Conservation (phyloP, 2,329 filamentous ascomycete genomes). For the Mycosphaerella sp. region DNA sequence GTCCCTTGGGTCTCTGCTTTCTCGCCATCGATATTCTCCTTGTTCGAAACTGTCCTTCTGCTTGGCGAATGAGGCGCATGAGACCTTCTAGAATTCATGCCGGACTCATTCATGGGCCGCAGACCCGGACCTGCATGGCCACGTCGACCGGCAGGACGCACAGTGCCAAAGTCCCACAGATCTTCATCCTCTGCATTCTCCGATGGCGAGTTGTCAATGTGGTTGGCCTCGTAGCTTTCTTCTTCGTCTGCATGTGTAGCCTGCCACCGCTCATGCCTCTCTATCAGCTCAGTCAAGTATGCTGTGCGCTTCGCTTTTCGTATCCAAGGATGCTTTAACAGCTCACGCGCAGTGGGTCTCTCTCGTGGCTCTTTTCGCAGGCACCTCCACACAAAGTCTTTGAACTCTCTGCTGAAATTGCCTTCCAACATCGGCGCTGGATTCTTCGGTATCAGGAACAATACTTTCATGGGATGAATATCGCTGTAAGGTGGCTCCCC, state of each 20-base stretch:
- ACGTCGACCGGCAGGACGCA: conserved; percentile 61
- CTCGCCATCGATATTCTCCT: conserved; percentile 31
- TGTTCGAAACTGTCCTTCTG: conserved; percentile 30
- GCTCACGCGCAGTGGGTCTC: conserved; percentile 75
- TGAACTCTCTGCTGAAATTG: conserved; percentile 45
- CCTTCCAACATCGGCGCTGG: conserved; percentile 65
- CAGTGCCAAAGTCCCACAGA: conserved; percentile 97
- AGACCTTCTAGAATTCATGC: conserved; percentile 62
- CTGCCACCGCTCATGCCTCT: conserved; percentile 81
- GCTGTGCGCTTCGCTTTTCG: conserved; percentile 88
- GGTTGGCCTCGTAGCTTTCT: conserved; percentile 56
- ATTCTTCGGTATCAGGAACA: conserved; percentile 95
- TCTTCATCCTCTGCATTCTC: conserved; percentile 64
- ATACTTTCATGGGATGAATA: conserved; percentile 96
- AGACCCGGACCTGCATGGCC: conserved; percentile 57
- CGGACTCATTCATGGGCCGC: conserved; percentile 71
- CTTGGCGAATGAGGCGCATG: conserved; percentile 38
- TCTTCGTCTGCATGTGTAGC: conserved; percentile 68
- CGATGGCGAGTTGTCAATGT: conserved; percentile 41
- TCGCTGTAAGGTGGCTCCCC: conserved; percentile 93
- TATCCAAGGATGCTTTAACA: conserved; percentile 86
- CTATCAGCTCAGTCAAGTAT: conserved; percentile 94
- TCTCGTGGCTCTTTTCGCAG: conserved; percentile 84
- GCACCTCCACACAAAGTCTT: conserved; percentile 56
- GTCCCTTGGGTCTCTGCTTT: conserved; percentile 33